These are phyloP conservation scores for Lachancea kluyveri DNA, from an alignment of 805 yeast genomes.

Conservation along the genomic window DNA sequence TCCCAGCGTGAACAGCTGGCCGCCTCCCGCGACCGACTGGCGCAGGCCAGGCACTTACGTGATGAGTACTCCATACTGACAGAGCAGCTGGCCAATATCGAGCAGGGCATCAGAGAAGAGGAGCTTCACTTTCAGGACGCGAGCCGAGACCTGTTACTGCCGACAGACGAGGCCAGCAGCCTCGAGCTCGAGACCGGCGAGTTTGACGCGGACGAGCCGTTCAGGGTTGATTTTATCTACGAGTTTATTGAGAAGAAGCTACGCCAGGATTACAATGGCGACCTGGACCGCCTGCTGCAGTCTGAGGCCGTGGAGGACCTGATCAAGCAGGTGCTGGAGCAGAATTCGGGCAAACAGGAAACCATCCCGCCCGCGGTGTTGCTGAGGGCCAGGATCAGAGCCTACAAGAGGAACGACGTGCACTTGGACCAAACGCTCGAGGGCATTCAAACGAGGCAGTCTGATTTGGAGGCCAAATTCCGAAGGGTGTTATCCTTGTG, in stretches of 20 bases:
- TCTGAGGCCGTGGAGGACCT: constrained; percentile 19
- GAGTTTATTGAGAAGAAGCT: constrained; percentile 43
- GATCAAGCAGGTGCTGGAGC: constrained; percentile 18
- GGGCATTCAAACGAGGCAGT: constrained; percentile 46
- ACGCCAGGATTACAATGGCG: constrained; percentile 27
- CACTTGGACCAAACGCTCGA: constrained; percentile 47
- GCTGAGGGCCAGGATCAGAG: constrained; percentile 70
- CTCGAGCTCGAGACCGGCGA: constrained; percentile 41
- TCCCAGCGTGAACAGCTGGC: constrained; percentile 22
- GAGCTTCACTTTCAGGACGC: constrained; percentile 46
- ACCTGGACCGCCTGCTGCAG: constrained; percentile 23
- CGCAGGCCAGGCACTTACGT: constrained; percentile 37
- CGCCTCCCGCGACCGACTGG: constrained; percentile 20
- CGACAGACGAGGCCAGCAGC: constrained; percentile 23
- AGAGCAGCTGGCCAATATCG: constrained; percentile 51
- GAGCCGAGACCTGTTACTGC: constrained; percentile 33
- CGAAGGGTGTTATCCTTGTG: constrained; percentile 84
- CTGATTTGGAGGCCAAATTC: constrained; percentile 66
- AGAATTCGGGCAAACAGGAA: constrained; percentile 13
- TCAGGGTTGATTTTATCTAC: constrained; percentile 57
- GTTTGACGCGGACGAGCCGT: constrained; percentile 90
- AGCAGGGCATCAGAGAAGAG: constrained; percentile 59
- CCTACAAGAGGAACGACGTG: constrained; percentile 67
- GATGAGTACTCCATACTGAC: constrained; percentile 49
- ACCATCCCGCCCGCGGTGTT: constrained; percentile 36